These are phyloP conservation scores for Capniomyces stellatus DNA, from an alignment of 371 early-diverging fungal species.

Conservation along the genomic window DNA sequence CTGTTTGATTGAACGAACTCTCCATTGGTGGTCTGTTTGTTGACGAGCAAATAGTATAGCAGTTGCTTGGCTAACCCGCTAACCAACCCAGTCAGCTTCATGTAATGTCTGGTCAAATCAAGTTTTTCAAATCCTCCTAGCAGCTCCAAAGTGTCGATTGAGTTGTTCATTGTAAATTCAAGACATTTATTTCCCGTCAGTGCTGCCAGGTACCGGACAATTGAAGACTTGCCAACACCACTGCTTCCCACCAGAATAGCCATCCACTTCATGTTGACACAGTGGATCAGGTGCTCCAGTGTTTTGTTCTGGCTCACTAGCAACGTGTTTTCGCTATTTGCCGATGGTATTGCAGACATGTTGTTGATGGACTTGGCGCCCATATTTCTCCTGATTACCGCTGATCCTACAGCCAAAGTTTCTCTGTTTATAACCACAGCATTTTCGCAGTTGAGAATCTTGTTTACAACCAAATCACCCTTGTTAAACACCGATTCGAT, in stretches of 20 bases:
- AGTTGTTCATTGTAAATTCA: slow-evolving; percentile 87
- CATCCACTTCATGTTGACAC: slow-evolving; percentile 83
- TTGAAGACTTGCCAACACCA: slow-evolving; percentile 72
- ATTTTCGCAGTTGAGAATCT: no score
- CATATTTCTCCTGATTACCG: neutral
- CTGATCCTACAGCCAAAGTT: neutral
- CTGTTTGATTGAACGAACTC: neutral
- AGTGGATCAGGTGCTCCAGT: slow-evolving; percentile 64
- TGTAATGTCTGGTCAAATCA: slow-evolving; percentile 59
- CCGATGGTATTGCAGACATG: slow-evolving; percentile 8
- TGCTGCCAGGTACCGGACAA: slow-evolving; percentile 64
- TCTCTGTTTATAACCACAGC: no score
- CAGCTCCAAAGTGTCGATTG: slow-evolving; percentile 87
- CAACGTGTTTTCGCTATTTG: slow-evolving; percentile 9
- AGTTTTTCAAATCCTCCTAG: slow-evolving; percentile 95
- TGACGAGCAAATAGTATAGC: neutral
- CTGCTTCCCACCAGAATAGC: slow-evolving; percentile 78
- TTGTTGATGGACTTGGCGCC: neutral
- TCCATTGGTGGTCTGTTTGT: neutral
- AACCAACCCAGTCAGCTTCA: neutral
- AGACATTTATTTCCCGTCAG: slow-evolving; percentile 61
- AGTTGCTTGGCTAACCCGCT: neutral
- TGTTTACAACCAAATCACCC: neutral
- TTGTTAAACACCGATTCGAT: slow-evolving; percentile 14
- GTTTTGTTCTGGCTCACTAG: slow-evolving; percentile 45